Evolutionary conservation across 2,329 filamentous ascomycete species (phyloP).

Genomic region (Ophiostoma piceae): DNA sequence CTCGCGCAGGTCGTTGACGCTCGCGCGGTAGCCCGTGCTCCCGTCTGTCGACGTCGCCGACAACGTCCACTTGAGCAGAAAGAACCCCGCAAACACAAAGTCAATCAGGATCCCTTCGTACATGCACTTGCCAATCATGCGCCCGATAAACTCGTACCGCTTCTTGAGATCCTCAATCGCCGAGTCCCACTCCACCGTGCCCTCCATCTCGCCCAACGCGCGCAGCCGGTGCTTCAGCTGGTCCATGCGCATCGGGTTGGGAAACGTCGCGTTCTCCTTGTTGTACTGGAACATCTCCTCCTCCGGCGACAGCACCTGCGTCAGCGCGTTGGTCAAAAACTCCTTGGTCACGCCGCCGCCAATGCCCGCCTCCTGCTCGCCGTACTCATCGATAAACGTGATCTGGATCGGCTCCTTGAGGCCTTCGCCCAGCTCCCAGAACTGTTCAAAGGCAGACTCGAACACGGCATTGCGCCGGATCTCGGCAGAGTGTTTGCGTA

Average conservation of each 20-base stretch:
- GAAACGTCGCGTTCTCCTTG: constrained; percentile 79
- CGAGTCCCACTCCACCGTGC: constrained; percentile 52
- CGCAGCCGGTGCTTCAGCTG: constrained; percentile 57
- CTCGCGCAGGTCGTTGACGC: constrained; percentile 87
- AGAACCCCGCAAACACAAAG: constrained; percentile 89
- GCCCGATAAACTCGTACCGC: constrained; percentile 85
- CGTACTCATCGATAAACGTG: constrained; percentile 89
- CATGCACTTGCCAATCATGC: constrained; percentile 90
- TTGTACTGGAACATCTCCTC: constrained; percentile 71
- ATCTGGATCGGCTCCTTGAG: constrained; percentile 96
- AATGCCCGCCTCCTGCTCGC: constrained; percentile 81
- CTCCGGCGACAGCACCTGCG: constrained; percentile 67
- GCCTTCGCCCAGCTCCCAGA: constrained; percentile 73
- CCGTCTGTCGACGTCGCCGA: constrained; percentile 41
- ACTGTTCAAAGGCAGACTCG: constrained; percentile 76
- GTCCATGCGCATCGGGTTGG: constrained; percentile 74
- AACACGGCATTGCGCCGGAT: constrained; percentile 78
- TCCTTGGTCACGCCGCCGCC: constrained; percentile 98
- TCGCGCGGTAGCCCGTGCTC: constrained; percentile 70
- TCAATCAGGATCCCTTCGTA: constrained; percentile 96
- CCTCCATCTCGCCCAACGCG: constrained; percentile 46
- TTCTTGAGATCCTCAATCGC: constrained; percentile 58
- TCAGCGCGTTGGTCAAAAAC: constrained; percentile 83
- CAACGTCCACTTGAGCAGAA: constrained; percentile 89
- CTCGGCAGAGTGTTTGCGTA: constrained; percentile 63